Evolutionary conservation across 2,329 filamentous ascomycete genomes (phyloP).

Genomic region (Cryphonectria carpinicola): DNA sequence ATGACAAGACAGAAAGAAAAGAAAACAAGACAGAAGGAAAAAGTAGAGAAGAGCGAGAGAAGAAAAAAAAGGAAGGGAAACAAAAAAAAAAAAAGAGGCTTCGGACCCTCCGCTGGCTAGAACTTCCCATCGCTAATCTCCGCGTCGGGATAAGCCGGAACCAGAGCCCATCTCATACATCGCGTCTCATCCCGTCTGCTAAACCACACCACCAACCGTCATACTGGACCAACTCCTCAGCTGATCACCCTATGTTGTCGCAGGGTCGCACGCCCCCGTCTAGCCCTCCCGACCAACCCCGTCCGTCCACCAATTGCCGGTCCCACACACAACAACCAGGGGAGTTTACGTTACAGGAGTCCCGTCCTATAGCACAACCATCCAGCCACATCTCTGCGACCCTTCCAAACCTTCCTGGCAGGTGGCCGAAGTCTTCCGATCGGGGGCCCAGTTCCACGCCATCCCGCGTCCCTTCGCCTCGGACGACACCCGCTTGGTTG

Average conservation of each 20-base stretch:
- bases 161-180: not conserved
- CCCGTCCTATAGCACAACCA: not conserved
- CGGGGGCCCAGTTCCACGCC: constrained; percentile 20
- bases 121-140: constrained; percentile 12
- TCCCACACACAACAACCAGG: not conserved
- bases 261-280: not conserved
- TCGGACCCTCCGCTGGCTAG: not conserved
- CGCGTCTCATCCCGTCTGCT: constrained; percentile 4
- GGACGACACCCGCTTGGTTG: constrained; percentile 20
- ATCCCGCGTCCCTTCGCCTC: constrained; percentile 21
- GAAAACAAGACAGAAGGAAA: not conserved
- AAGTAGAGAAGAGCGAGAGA: not conserved
- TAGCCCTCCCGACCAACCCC: not conserved
- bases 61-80: not conserved
- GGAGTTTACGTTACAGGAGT: too few relatives aligned
- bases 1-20: too few relatives aligned
- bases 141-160: constrained; percentile 19
- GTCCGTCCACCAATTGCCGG: not conserved
- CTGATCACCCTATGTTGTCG: constrained; percentile 11
- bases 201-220: constrained; percentile 20
- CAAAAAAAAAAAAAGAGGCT: not conserved
- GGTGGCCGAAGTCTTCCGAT: constrained; percentile 28
- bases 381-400: too few relatives aligned
- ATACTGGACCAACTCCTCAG: constrained; percentile 19
- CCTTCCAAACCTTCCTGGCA: not conserved